These are phyloP conservation scores for Leishmania martiniquensis DNA, from an alignment of 208 protist species.

Conservation along the genomic window DNA sequence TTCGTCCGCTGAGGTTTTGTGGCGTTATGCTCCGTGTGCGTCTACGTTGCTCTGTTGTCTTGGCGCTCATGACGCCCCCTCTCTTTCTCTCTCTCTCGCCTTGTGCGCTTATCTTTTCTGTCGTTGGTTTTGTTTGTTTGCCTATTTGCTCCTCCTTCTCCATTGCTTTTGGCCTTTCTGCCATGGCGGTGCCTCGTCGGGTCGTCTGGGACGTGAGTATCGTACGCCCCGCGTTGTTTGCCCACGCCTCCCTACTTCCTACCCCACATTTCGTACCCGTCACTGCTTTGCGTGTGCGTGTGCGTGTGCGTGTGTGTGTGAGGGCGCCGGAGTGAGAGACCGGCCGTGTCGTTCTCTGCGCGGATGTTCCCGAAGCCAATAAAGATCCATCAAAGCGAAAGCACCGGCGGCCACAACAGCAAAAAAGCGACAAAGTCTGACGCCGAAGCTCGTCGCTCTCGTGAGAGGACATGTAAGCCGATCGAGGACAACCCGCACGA, in stretches of 20 bases:
- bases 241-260: neutral
- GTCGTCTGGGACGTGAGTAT: too few species aligned
- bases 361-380: neutral
- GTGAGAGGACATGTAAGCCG: neutral
- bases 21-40: neutral
- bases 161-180: too few species aligned
- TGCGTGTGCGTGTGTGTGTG: neutral
- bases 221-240: neutral
- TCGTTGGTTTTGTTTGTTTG: too few species aligned
- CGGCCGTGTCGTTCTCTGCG: neutral
- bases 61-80: neutral
- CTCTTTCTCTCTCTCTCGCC: neutral
- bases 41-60: neutral
- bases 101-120: neutral
- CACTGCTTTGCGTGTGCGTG: neutral
- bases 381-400: neutral
- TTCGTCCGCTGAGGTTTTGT: neutral
- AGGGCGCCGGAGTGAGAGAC: neutral
- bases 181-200: too few species aligned
- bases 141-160: too few species aligned
- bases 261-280: too few species aligned
- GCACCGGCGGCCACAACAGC: neutral
- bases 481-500: neutral
- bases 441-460: neutral
- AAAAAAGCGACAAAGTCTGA: neutral